Evolutionary conservation across 2,329 filamentous ascomycete species (phyloP), one percentile per base, ranked within the genome.

Genomic region (Trematosphaeria pertusa): DNA sequence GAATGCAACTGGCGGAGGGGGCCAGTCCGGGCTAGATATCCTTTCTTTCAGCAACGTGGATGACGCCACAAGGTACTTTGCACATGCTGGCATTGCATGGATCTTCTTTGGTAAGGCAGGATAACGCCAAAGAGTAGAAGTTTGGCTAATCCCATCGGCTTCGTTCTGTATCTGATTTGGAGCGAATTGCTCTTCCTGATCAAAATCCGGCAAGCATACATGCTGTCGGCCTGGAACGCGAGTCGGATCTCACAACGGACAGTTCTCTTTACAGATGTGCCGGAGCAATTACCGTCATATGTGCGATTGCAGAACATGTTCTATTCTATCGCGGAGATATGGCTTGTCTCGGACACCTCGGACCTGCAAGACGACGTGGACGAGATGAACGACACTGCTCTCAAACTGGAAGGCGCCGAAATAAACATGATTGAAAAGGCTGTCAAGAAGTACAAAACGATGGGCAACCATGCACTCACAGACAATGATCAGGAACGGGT

Each of bases 331-430:
- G 40, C 45, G 31, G 38, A 48, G 21, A 26, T 43, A 14, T 48
- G 45, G 45, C 34, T 48, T 2, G 38, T 43, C 12, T 42, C 45
- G 7, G 38, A 38, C 19, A 30, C 38, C 4, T 12, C 39, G 15
- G 15, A 42, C n/a, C 9, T 42, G 7, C 9, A 24, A 42, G 31
- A 38, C 4, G 15, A 43, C 2, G 45, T 48, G 15, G 39, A 48
- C 17, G 45, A 48, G 14, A 14, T 43, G 8, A 26, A 43, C 6
- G 8, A 48, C 7, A 43, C 34, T 5, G 28, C 40, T 10, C n/a
- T 33, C n/a, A 48, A 42, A 17, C 39, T 42, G n/a, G 39, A 42
- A 32, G 15, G 31, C 11, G 39, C 18, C 5, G 39, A 42, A n/a
- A 42, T 42, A 17, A 42, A 42, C n/a, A 10, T 42, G 15, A 42